These are phyloP conservation scores for Erodium maritimum DNA, from an alignment of 345 rosid genomes.

Conservation along the genomic window DNA sequence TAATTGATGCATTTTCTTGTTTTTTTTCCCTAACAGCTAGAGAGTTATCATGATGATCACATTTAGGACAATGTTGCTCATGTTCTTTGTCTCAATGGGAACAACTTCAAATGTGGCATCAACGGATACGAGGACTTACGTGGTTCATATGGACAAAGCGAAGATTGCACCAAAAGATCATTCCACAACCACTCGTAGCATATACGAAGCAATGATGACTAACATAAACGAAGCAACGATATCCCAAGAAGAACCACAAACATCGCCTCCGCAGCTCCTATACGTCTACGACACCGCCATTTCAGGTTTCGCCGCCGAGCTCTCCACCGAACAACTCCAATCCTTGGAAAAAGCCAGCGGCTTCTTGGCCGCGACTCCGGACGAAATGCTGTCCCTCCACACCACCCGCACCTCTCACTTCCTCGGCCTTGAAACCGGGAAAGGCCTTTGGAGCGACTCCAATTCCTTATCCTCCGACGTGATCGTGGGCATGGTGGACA, in stretches of 20 bases:
- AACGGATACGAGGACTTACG: too few species aligned
- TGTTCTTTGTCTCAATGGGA: too few species aligned
- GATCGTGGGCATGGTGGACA: constrained; percentile 55
- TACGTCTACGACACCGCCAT: constrained; percentile 43
- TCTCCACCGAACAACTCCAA: constrained; percentile 35
- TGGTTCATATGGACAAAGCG: too few species aligned
- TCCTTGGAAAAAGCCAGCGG: constrained; percentile 37
- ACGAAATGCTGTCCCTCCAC: constrained; percentile 47
- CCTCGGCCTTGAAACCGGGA: constrained; percentile 44
- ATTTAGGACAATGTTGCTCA: too few species aligned
- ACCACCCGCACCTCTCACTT: constrained; percentile 55
- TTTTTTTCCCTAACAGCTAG: too few species aligned
- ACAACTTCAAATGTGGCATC: too few species aligned
- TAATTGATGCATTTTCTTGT: too few species aligned
- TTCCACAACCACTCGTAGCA: too few species aligned
- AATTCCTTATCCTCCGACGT: constrained; percentile 35
- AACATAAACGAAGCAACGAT: too few species aligned
- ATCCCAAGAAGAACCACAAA: constrained; percentile 3
- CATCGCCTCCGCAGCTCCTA: constrained; percentile 29
- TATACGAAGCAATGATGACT: too few species aligned
- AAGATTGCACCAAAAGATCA: too few species aligned
- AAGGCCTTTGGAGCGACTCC: constrained; percentile 40
- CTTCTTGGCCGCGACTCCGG: constrained; percentile 42
- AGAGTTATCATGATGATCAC: too few species aligned
- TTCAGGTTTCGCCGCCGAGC: constrained; percentile 61